Evolutionary conservation across 2,329 filamentous ascomycete genomes (phyloP).

Genomic region (Calonectria pseudoreteaudii): DNA sequence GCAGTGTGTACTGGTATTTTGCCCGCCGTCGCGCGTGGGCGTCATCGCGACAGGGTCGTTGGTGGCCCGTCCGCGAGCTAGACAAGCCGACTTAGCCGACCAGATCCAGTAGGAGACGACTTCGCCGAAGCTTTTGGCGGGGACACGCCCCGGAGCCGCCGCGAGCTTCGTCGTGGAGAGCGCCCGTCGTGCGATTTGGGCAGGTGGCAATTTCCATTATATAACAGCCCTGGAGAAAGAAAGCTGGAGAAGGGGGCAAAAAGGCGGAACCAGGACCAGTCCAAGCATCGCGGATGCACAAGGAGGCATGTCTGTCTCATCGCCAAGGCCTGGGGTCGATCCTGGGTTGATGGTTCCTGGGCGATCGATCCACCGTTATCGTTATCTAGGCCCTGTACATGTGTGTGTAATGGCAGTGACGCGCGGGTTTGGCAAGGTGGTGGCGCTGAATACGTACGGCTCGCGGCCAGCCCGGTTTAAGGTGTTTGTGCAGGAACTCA

Average conservation of each 20-base stretch:
- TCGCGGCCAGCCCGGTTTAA: neutral
- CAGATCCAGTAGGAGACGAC: slow-evolving; percentile 14
- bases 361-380: slow-evolving; percentile 22
- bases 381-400: neutral
- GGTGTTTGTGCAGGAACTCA: neutral
- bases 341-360: too few species aligned
- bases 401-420: neutral
- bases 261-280: neutral
- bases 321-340: slow-evolving; percentile 23
- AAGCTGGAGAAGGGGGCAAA: slow-evolving; percentile 9
- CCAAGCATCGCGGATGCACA: neutral
- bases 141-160: slow-evolving; percentile 11
- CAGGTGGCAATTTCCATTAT: slow-evolving; percentile 17
- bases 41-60: neutral
- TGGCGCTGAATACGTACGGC: slow-evolving; percentile 1
- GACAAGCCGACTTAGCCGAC: slow-evolving; percentile 41
- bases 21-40: neutral
- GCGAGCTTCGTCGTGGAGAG: neutral
- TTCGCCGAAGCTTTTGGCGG: slow-evolving; percentile 6
- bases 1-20: slow-evolving; percentile 9
- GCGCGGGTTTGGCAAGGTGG: neutral
- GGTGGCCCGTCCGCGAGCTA: slow-evolving; percentile 29
- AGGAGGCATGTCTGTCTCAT: neutral
- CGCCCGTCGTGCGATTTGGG: slow-evolving; percentile 5
- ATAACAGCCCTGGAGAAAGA: slow-evolving; percentile 1